A percentile compares a stretch with the other conserved stretches of the same genome.
These are phyloP conservation scores for Phylloboletellus chloephorus DNA, from an alignment of 1,284 basidiomycete species.

Conservation along the genomic window DNA sequence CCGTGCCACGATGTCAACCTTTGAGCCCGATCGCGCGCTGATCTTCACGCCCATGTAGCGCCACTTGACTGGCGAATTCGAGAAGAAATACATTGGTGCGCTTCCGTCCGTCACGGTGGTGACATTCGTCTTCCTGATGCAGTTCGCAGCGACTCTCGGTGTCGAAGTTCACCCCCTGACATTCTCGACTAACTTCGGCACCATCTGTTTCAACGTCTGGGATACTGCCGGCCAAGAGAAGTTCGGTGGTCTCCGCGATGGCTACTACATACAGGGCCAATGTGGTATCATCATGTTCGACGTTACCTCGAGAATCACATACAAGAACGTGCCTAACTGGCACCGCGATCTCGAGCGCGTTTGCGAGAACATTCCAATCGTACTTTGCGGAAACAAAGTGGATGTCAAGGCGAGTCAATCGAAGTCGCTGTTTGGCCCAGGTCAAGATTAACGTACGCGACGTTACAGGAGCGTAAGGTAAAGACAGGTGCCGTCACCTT, in stretches of 20 bases:
- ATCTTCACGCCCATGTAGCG: constrained; percentile 59
- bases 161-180: constrained; percentile 97
- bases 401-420: constrained; percentile 84
- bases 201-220: constrained; percentile 99
- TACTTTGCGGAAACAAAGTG: constrained; percentile 99
- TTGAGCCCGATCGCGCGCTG: constrained; percentile 49
- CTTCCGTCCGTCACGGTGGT: constrained; percentile 13
- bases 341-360: constrained; percentile 99
- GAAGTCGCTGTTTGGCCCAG: neutral
- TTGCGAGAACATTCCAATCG: constrained; percentile 99
- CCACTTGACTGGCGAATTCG: constrained; percentile 99
- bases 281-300: constrained; percentile 99
- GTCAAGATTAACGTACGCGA: constrained; percentile 9
- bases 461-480: constrained; percentile 92
- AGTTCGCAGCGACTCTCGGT: constrained; percentile 85
- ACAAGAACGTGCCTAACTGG: constrained; percentile 99
- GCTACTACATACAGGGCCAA: constrained; percentile 98
- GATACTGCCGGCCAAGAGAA: constrained; percentile 99
- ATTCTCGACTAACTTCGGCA: constrained; percentile 98
- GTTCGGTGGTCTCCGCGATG: constrained; percentile 97
- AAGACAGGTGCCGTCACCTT: constrained; percentile 99
- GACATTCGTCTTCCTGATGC: constrained; percentile 16
- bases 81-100: constrained; percentile 99
- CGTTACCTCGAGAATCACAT: constrained; percentile 99
- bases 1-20: constrained; percentile 17